Evolutionary conservation across 306 rosid species (phyloP).

Genomic region (Castanopsis chinensis): DNA sequence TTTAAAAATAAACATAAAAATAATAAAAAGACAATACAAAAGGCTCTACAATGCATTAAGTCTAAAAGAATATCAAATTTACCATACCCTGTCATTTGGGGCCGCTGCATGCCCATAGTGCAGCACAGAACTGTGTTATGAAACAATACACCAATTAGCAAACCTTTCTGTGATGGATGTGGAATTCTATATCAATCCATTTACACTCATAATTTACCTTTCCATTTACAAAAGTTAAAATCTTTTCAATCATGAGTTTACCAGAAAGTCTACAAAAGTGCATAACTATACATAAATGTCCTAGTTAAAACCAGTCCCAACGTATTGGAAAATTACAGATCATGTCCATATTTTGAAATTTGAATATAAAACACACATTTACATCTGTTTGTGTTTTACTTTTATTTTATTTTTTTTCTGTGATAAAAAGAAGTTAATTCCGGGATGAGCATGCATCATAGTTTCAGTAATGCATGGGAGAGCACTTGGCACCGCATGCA

Average conservation of each 20-base stretch:
- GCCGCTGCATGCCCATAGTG: slow-evolving; percentile 97
- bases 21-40: not conserved
- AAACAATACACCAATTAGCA: slow-evolving; percentile 22
- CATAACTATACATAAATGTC: not conserved
- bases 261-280: not conserved
- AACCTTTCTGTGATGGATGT: slow-evolving; percentile 13
- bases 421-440: not conserved
- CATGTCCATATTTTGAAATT: not conserved
- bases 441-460: not conserved
- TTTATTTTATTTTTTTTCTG: not conserved
- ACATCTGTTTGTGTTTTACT: not conserved
- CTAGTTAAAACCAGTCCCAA: not conserved
- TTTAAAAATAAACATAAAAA: no score
- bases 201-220: not conserved
- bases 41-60: not conserved
- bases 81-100: slow-evolving; percentile 81
- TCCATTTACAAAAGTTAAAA: not conserved
- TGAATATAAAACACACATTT: not conserved
- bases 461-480: not conserved
- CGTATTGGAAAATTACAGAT: not conserved
- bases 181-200: not conserved
- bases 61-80: not conserved
- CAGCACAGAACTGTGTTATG: slow-evolving; percentile 73
- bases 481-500: slow-evolving; percentile 3
- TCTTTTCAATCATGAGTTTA: not conserved